Evolutionary conservation across 2,329 filamentous ascomycete genomes (phyloP).

Genomic region (Fusarium circinatum): DNA sequence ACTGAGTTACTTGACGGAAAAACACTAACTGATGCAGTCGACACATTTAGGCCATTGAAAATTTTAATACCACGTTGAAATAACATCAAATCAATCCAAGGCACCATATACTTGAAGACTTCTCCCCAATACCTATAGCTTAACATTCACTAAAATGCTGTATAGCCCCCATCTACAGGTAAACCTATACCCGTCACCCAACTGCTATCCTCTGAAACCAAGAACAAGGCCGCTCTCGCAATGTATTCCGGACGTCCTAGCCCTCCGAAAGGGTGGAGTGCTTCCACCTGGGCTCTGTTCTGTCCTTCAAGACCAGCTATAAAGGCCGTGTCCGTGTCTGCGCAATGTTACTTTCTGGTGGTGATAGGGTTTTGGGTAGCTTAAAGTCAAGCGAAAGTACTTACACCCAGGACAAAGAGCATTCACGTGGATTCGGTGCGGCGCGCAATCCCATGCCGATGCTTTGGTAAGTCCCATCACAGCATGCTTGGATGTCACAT

Average conservation of each 20-base stretch:
- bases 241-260: neutral
- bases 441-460: neutral
- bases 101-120: no score
- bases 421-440: neutral
- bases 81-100: no score
- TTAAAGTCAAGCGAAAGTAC: neutral
- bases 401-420: neutral
- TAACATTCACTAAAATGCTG: neutral
- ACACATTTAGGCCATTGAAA: no score
- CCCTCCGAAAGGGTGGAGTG: neutral
- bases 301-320: neutral
- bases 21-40: no score
- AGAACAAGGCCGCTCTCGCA: neutral
- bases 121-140: no score
- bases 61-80: no score
- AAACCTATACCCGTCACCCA: neutral
- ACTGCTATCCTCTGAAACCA: neutral
- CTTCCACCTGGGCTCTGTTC: neutral
- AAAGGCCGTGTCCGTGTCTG: neutral
- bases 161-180: neutral
- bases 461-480: neutral
- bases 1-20: no score
- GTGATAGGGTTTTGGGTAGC: neutral
- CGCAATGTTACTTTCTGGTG: neutral
- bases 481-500: neutral